Base-by-base conservation (phyloP, 805 yeast genomes). In the Lachancea quebecensis region DNA sequence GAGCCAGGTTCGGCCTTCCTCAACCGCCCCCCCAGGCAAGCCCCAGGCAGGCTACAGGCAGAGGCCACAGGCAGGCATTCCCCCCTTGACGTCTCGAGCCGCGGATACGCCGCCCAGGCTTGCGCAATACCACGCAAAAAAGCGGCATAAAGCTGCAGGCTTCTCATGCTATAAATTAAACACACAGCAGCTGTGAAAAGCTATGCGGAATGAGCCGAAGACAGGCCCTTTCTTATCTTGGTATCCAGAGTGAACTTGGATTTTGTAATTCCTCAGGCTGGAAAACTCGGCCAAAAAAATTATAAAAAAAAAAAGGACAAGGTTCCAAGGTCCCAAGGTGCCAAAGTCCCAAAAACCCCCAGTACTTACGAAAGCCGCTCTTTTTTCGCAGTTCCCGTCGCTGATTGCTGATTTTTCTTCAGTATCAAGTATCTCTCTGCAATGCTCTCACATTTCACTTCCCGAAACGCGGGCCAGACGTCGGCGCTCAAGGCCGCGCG, bases 401-500 rank as follows among this genome's bases (percentile, higher is more conserved):
- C 28, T 15, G 15, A 11, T 28, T 14, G 12, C 11, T 25, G 15
- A 35, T 11, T 2, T 7, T 11, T 25, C 39, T n/a, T 14, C 18
- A 21, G 21, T 15, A 30, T 35, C 17, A 15, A 11, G 29, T 17
- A 6, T 12, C 31, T 10, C 39, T 16, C 21, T 17, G 25, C 10
- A 12, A 40, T 40, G 43, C 27, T 40, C 17, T 40, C 43, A 10
- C 27, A 40, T 2, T 33, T 40, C 25, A 18, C 41, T 25, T 38
- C 33, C 15, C 41, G 41, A 31, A 40, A 33, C 38, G 34, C 31
- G 9, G 43, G 37, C 12, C 43, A 38, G 12, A 27, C 17, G 21
- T 31, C 44, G 10, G 44, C 44, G 39, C 44, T 35, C 44, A 35
- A 30, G 41, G 53, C 57, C n/a, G 47, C 50, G 34, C 46, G 46